These are phyloP conservation scores for Ulmus americana DNA, from an alignment of 331 rosid genomes.

Conservation along the genomic window DNA sequence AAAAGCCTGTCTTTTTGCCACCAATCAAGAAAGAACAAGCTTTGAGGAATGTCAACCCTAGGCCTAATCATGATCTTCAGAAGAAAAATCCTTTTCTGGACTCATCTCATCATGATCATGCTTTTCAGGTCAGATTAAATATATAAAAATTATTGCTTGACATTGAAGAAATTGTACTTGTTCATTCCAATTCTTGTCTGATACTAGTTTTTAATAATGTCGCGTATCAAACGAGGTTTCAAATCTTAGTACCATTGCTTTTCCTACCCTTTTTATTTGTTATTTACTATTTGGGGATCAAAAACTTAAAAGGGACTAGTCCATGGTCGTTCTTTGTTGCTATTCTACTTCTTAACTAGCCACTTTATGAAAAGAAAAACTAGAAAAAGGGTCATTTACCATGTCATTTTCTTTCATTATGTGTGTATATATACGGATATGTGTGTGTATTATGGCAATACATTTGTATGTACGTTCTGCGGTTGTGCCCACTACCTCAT, in stretches of 20 bases:
- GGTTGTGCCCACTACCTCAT: too few relatives aligned
- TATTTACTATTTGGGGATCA: neutral
- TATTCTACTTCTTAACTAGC: neutral
- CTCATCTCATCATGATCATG: slow-evolving; percentile 22
- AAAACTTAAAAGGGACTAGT: neutral
- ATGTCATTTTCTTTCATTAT: neutral
- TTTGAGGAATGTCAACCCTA: slow-evolving; percentile 19
- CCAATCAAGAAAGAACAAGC: slow-evolving; percentile 14
- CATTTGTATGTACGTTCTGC: too few relatives aligned
- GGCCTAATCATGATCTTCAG: slow-evolving; percentile 16
- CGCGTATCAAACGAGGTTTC: too few relatives aligned
- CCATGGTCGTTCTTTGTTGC: neutral
- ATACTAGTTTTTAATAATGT: too few relatives aligned
- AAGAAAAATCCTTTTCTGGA: slow-evolving; percentile 12
- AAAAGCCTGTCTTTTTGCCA: slow-evolving; percentile 23
- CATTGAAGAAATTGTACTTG: too few relatives aligned
- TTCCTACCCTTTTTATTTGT: neutral
- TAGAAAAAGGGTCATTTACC: neutral
- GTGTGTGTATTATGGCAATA: too few relatives aligned
- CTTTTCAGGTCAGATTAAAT: slow-evolving; percentile 24
- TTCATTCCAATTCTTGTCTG: too few relatives aligned
- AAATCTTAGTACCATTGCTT: too few relatives aligned
- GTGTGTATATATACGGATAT: too few relatives aligned
- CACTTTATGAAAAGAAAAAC: neutral
- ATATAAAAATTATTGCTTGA: too few relatives aligned